phyloP scores from a whole-genome alignment of 495 filamentous ascomycete genomes.

The Podospora comata region DNA sequence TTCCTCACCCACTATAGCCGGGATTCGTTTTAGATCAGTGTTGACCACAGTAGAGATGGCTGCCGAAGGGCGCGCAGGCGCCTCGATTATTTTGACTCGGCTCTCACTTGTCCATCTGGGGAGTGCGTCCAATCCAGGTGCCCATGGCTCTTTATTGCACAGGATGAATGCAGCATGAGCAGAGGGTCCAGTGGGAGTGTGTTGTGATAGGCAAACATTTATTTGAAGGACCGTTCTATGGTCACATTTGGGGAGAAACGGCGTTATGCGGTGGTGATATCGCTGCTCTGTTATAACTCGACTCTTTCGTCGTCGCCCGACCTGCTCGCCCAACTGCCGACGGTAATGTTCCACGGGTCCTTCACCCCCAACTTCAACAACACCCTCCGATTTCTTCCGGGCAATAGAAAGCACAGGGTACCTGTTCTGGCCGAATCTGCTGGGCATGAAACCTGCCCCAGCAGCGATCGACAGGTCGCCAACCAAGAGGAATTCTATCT shows the following conservation, averaged over 20 bases:
- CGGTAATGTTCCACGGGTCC: conserved; percentile 3
- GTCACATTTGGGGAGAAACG: neutral
- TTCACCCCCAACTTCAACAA: neutral
- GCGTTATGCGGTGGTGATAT: neutral
- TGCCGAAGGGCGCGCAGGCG: too few species aligned
- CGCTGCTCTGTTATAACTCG: neutral
- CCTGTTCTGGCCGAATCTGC: too few species aligned
- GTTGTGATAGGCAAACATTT: too few species aligned
- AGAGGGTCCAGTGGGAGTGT: too few species aligned
- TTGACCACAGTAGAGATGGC: too few species aligned
- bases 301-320: neutral
- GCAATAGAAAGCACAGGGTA: too few species aligned
- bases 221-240: neutral
- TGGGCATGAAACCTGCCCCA: conserved; percentile 12
- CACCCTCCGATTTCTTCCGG: neutral
- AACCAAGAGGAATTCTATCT: conserved; percentile 10
- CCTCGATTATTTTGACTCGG: too few species aligned
- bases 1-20: too few species aligned
- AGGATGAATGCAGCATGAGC: too few species aligned
- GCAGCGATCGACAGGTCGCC: conserved; percentile 16
- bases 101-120: too few species aligned
- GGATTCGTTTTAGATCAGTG: too few species aligned
- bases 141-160: neutral
- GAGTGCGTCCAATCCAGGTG: too few species aligned
- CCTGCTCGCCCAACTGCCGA: conserved; percentile 12